These are phyloP conservation scores for Citrus hindsii DNA, from an alignment of 345 rosid genomes.

Conservation along the genomic window DNA sequence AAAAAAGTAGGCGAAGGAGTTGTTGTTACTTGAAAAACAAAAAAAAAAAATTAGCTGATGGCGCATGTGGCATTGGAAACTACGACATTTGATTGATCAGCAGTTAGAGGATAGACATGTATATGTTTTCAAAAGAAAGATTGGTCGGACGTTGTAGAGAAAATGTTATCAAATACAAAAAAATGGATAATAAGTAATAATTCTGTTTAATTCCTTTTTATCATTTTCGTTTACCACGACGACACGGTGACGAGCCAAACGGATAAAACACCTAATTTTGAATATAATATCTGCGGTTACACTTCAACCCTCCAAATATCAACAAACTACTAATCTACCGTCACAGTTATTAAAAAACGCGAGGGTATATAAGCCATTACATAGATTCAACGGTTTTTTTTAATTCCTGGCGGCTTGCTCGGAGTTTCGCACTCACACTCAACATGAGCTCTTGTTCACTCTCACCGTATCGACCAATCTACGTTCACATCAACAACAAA, in stretches of 20 bases:
- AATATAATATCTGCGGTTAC: background rate
- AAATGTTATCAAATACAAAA: no score
- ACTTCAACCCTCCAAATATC: background rate
- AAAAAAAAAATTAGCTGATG: no score
- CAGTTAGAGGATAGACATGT: no score
- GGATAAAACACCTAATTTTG: background rate
- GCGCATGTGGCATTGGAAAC: no score
- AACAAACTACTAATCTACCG: background rate
- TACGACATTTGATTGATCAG: no score
- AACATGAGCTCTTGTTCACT: conserved; percentile 23
- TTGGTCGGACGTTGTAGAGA: no score
- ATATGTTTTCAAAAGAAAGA: no score
- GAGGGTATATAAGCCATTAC: background rate
- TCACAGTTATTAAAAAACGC: background rate
- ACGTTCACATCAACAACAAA: background rate
- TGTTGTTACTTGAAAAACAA: no score
- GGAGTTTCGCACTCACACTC: background rate
- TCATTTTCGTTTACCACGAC: background rate
- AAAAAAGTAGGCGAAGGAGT: no score
- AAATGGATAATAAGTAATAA: no score
- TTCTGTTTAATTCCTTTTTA: background rate
- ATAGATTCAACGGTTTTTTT: background rate
- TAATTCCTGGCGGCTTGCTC: background rate
- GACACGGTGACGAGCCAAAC: background rate
- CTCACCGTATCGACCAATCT: conserved; percentile 1